These are phyloP conservation scores for Rhodotorula graminis DNA, from an alignment of 768 basidiomycete species.

Conservation along the genomic window DNA sequence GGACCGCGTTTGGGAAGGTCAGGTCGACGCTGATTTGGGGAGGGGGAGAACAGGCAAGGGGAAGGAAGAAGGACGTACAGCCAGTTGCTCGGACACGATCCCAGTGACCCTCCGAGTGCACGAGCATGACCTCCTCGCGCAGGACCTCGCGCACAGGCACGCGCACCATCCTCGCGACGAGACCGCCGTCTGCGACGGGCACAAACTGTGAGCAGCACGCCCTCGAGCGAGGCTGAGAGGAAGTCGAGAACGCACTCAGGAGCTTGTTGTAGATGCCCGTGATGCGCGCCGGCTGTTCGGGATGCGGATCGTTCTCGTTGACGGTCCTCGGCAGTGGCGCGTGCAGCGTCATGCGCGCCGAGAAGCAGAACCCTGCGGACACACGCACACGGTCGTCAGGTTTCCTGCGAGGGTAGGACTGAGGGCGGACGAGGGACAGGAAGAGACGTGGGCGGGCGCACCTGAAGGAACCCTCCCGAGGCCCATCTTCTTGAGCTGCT, in stretches of 20 bases:
- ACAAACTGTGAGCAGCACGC: background rate
- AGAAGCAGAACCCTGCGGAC: constrained; percentile 53
- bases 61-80: constrained; percentile 54
- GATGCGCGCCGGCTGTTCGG: constrained; percentile 74
- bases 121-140: constrained; percentile 74
- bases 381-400: too few relatives aligned
- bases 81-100: constrained; percentile 77
- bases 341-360: constrained; percentile 79
- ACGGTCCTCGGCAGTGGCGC: constrained; percentile 54
- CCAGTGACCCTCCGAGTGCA: constrained; percentile 89
- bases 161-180: constrained; percentile 67
- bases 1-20: background rate
- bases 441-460: background rate
- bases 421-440: too few relatives aligned
- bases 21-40: background rate
- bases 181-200: constrained; percentile 49
- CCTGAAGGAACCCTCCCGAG: constrained; percentile 18
- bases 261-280: constrained; percentile 66
- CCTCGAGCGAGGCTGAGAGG: background rate
- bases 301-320: constrained; percentile 57
- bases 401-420: too few relatives aligned
- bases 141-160: constrained; percentile 69
- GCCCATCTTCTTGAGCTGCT: constrained; percentile 22
- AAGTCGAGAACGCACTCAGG: constrained; percentile 40
- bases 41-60: rapidly evolving